phyloP scores from a whole-genome alignment of 139 green algal genomes.

The Chara braunii region DNA sequence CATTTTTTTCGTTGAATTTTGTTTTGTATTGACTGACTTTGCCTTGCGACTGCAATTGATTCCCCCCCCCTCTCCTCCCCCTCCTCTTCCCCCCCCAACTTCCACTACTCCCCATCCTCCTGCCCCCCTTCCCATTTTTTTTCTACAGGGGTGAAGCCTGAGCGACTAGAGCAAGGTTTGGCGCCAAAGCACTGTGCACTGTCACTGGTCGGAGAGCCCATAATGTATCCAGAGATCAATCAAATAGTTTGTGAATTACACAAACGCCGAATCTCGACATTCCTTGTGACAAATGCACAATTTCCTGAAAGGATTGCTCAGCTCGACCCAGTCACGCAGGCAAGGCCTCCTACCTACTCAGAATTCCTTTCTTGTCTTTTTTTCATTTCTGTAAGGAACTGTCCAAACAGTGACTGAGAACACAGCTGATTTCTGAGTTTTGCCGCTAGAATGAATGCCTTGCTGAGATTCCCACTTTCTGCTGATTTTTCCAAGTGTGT shows the following conservation, averaged over 20 bases:
- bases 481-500: too few species aligned
- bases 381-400: too few species aligned
- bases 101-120: background rate
- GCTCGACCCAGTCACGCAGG: constrained; percentile 66
- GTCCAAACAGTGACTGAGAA: too few species aligned
- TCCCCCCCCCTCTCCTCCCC: background rate
- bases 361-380: too few species aligned
- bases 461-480: too few species aligned
- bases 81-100: background rate
- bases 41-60: too few species aligned
- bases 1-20: too few species aligned
- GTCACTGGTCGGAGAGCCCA: constrained; percentile 73
- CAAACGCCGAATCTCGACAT: constrained; percentile 60
- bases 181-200: constrained; percentile 65
- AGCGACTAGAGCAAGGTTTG: constrained; percentile 56
- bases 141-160: constrained; percentile 55
- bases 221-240: constrained; percentile 84
- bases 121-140: background rate
- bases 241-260: constrained; percentile 61
- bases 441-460: too few species aligned
- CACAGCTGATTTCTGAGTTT: too few species aligned
- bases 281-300: constrained; percentile 73
- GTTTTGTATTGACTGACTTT: too few species aligned
- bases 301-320: constrained; percentile 63
- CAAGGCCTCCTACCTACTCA: too few species aligned